phyloP scores from a whole-genome alignment of 1,139 yeast species.

The Wickerhamomyces sp. region DNA sequence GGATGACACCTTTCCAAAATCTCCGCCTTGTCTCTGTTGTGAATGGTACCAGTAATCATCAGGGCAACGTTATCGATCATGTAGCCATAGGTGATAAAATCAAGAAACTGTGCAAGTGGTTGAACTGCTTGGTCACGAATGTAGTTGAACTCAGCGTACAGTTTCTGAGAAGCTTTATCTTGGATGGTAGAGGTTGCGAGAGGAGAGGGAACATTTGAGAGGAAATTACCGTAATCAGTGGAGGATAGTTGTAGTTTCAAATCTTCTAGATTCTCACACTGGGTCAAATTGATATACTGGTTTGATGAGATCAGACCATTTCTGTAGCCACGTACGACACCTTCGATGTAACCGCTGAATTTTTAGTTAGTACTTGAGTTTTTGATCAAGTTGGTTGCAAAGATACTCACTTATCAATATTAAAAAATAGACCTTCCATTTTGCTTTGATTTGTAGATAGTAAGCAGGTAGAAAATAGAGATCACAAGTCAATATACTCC shows the following conservation, averaged over 20 bases:
- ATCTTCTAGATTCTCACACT: conserved; percentile 93
- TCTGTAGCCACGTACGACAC: conserved; percentile 89
- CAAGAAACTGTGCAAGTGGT: conserved; percentile 75
- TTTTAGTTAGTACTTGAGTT: conserved; percentile 12
- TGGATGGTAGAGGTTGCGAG: conserved; percentile 81
- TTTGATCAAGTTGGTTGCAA: neutral
- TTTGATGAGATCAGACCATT: conserved; percentile 71
- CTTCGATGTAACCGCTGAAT: conserved; percentile 76
- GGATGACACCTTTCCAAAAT: conserved; percentile 91
- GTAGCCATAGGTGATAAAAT: conserved; percentile 89
- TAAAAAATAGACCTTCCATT: conserved; percentile 88
- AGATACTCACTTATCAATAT: conserved; percentile 52
- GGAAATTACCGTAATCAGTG: conserved; percentile 90
- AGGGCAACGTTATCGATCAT: conserved; percentile 97
- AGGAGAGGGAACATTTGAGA: conserved; percentile 77
- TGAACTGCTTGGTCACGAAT: conserved; percentile 81
- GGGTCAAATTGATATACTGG: conserved; percentile 89
- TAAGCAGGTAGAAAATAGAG: neutral
- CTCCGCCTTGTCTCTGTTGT: conserved; percentile 86
- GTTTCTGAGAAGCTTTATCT: conserved; percentile 66
- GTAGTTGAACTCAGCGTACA: conserved; percentile 81
- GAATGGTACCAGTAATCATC: conserved; percentile 95
- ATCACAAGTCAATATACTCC: neutral
- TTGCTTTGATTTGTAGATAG: neutral
- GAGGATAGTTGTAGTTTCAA: conserved; percentile 89